Percentiles rank a stretch among this genome's conserved stretches.
phyloP scores from a whole-genome alignment of 2,329 filamentous ascomycete species.

The Fusarium brevicatenulatum region DNA sequence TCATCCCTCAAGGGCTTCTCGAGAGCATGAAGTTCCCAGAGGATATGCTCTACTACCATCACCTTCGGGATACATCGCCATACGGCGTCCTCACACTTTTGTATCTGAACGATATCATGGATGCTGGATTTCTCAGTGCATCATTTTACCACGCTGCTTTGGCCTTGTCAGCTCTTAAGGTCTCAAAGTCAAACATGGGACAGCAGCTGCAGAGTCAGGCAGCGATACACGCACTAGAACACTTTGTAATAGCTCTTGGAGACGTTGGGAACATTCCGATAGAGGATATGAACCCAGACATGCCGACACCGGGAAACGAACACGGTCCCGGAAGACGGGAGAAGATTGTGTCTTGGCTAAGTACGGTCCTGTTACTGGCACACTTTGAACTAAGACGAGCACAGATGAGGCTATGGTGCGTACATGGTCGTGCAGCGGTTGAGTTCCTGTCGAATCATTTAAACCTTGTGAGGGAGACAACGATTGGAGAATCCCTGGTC shows the following conservation, averaged over 20 bases:
- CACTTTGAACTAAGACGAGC: slow-evolving; percentile 28
- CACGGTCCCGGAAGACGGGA: not conserved
- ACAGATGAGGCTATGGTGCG: slow-evolving; percentile 32
- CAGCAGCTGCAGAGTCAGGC: not conserved
- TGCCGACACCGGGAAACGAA: not conserved
- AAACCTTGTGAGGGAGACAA: not conserved
- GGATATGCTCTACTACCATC: slow-evolving; percentile 35
- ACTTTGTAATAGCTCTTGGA: slow-evolving; percentile 26
- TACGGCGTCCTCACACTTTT: slow-evolving; percentile 19
- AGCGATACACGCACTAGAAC: slow-evolving; percentile 24
- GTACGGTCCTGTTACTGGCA: slow-evolving; percentile 21
- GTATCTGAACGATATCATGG: slow-evolving; percentile 17
- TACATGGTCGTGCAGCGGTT: slow-evolving; percentile 30
- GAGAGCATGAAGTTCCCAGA: slow-evolving; percentile 27
- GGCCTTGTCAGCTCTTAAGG: slow-evolving; percentile 21
- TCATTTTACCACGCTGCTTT: slow-evolving; percentile 31
- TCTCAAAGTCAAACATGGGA: slow-evolving; percentile 2
- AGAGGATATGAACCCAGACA: not conserved
- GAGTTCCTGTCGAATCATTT: slow-evolving; percentile 17
- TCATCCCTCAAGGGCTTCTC: slow-evolving; percentile 16
- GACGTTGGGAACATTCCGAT: slow-evolving; percentile 16
- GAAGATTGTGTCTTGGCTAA: slow-evolving; percentile 23
- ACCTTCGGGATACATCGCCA: slow-evolving; percentile 13
- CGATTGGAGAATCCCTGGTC: slow-evolving; percentile 19
- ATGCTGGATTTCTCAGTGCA: not conserved